A percentile compares a stretch with the other conserved stretches of the same genome.
Evolutionary conservation across 202 grass and related monocot genomes (phyloP).

Genomic region (Tripidium arundinaceum): DNA sequence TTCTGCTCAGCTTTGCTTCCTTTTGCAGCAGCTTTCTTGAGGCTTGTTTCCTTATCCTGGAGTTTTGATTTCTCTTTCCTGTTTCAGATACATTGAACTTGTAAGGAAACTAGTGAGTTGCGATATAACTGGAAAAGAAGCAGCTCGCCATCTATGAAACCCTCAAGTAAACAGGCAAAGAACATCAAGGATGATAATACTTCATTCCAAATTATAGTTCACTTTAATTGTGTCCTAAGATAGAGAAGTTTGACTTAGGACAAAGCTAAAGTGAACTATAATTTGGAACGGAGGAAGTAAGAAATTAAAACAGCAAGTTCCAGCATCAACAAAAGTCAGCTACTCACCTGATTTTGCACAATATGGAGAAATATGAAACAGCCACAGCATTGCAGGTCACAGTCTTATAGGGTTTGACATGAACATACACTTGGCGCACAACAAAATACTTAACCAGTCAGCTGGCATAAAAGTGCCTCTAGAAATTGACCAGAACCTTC

Average conservation of each 20-base stretch:
- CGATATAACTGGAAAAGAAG: not conserved
- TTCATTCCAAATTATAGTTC: not conserved
- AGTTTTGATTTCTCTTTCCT: constrained; percentile 88
- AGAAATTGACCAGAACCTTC: constrained; percentile 10
- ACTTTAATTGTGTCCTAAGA: not conserved
- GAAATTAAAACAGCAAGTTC: not conserved
- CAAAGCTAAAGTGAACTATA: not conserved
- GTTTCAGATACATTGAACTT: constrained; percentile 14
- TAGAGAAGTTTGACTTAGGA: not conserved
- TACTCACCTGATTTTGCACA: not conserved
- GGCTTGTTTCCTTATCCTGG: constrained; percentile 80
- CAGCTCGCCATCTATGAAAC: not conserved
- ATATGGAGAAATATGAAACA: not conserved
- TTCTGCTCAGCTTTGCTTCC: constrained; percentile 98
- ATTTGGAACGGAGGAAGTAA: not conserved
- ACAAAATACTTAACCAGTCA: not conserved
- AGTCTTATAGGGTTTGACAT: too few species aligned
- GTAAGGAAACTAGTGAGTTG: not conserved
- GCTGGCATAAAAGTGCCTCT: not conserved
- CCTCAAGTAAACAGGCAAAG: not conserved
- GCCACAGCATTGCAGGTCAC: not conserved
- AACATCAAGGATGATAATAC: not conserved
- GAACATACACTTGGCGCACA: not conserved
- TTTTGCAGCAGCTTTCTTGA: constrained; percentile 91
- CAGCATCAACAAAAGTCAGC: not conserved